Conservation (phyloP, 164 flowering plant species). For the Houttuynia cordata region DNA sequence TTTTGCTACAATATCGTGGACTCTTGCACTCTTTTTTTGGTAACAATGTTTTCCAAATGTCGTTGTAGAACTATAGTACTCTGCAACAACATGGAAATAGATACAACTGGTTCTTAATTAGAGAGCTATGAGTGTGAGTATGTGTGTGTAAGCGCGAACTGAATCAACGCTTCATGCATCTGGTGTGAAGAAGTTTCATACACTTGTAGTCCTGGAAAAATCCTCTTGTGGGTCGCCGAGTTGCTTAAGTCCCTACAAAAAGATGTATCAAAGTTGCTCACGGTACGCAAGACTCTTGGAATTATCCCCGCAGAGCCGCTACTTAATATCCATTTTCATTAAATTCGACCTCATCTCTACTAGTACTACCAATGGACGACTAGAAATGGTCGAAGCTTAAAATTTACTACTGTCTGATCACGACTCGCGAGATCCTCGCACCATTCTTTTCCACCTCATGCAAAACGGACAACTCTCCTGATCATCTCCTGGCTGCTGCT, state of each 20-base stretch:
- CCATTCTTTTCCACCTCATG: neutral
- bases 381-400: neutral
- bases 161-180: neutral
- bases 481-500: neutral
- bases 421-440: neutral
- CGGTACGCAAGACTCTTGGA: neutral
- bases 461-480: neutral
- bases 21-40: too few species aligned
- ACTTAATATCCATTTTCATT: neutral
- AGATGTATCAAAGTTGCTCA: neutral
- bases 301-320: neutral
- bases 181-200: neutral
- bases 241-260: neutral
- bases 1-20: too few species aligned
- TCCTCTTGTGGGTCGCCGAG: neutral
- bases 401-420: neutral
- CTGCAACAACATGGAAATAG: too few species aligned
- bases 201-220: neutral
- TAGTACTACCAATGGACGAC: neutral
- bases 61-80: too few species aligned
- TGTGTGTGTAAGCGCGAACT: neutral
- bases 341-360: too few species aligned
- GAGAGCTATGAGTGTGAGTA: neutral
- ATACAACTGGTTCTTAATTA: too few species aligned
- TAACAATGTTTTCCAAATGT: too few species aligned